Base-by-base conservation (phyloP, 2,329 filamentous ascomycete species). In the Sporothrix euskadiensis region DNA sequence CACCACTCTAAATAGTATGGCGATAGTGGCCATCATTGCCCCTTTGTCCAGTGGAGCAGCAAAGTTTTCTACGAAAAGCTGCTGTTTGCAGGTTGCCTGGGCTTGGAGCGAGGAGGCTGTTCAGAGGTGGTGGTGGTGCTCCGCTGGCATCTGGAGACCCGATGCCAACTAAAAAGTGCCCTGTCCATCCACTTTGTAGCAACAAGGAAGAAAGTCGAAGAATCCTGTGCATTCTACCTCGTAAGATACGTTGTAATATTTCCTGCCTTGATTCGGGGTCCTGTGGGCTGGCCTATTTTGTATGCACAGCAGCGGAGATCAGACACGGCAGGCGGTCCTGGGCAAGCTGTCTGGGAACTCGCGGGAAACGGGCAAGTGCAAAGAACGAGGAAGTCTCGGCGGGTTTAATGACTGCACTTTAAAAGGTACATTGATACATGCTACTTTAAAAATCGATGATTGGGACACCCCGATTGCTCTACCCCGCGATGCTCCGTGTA, bases 251-350 rank as follows among this genome's bases (percentile, higher is more conserved):
- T 44, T 14, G 44, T 49, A 49, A 16, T 44, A 30, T 47, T 39
- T 44, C 61, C 44, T 52, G 26, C 30, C 52, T 49, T 49, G 32
- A 32, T 68, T 12, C 44, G 65, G 49, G 19, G 66, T 35, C 19
- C 30, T 49, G 69, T 61, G 52, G 49, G 39, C 10, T 54, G 39
- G 35, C 69, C 56, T 26, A 63, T 10, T 7, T 10, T 7, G 39
- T 41, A 6, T 71, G 59, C 47, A 71, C 39, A 22, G 39, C 39
- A 71, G 39, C 57, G 69, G 69, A 41, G 69, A 65, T 63, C 69
- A 71, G 69, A 71, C 69, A 65, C 57, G 69, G 69, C 69, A 71
- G 69, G 49, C 19, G 22, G 69, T 32, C 54, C 47, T 69, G 49
- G 7, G 16, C 47, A 35, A 35, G n/a, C 52, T 35, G 12, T 57